Base-by-base conservation (phyloP, 108 stramenopile genomes). In the Skeletonema menzelii region DNA sequence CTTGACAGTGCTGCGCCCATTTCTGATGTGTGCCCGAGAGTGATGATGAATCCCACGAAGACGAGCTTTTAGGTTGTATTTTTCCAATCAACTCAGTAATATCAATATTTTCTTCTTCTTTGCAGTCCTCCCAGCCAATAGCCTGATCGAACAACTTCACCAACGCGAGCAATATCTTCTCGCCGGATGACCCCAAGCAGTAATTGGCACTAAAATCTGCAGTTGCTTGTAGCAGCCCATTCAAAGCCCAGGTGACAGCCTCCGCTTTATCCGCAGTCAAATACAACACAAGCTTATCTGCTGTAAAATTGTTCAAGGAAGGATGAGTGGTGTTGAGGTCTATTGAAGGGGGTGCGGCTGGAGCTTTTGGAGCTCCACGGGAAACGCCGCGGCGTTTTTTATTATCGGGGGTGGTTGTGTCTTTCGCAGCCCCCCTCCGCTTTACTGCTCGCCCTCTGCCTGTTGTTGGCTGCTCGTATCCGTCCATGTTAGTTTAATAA, bases 191-290 rank as follows among this genome's bases (percentile, higher is more conserved):
- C 5, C 84, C 88, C 63, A 91, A 67, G 27, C 79, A 84, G 58
- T 87, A 89, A 70, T 88, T 91, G 19, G 58, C 63, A 24, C 86
- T 86, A 68, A 82, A 76, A 59, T 84, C 81, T 2, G 87, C 74
- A 38, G 81, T 86, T 24, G 84, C 69, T 26, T 63, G 75, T 67
- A 91, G 47, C 56, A 91, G 61, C 15, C 82, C 83, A 72, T 91
- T 91, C 69, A 91, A 66, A 14, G 90, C 87, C 64, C 61, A 68
- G 20, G 79, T 63, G 55, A 80, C 79, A 55, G 73, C 55, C 5
- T 69, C 79, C 17, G 72, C 42, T 30, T 69, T 59, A n/a, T 73
- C 63, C n/a, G 72, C 46, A 3, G 30, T 57, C 44, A 80, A 22
- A 31, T 37, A 40, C 44, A 56, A 64, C 11, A 72, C 79, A 14